phyloP scores from a whole-genome alignment of 2,329 filamentous ascomycete species.

The Exophiala xenobiotica region DNA sequence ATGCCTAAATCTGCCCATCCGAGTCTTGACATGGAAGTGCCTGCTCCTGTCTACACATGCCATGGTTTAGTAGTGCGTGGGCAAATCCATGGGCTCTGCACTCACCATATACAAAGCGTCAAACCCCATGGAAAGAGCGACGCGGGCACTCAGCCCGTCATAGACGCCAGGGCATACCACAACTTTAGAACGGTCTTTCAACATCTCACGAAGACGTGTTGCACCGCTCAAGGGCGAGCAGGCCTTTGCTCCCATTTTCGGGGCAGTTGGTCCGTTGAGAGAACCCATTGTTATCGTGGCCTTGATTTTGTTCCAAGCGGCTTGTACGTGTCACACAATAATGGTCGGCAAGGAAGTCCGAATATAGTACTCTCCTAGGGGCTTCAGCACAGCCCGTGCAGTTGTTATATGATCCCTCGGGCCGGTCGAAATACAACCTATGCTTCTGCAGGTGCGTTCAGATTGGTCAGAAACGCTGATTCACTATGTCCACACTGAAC shows the following conservation, averaged over 20 bases:
- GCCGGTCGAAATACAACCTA: too few relatives aligned
- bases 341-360: neutral
- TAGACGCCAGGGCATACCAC: slow-evolving; percentile 52
- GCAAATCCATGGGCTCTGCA: neutral
- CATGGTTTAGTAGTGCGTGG: neutral
- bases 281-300: slow-evolving; percentile 6
- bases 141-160: slow-evolving; percentile 51
- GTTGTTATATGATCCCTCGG: neutral
- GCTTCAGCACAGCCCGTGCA: neutral
- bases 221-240: slow-evolving; percentile 21
- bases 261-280: neutral
- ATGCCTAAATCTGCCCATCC: slow-evolving; percentile 41
- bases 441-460: neutral
- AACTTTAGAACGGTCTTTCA: slow-evolving; percentile 39
- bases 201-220: slow-evolving; percentile 33
- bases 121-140: slow-evolving; percentile 51
- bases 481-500: neutral
- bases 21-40: neutral
- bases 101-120: slow-evolving; percentile 50
- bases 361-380: neutral
- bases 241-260: slow-evolving; percentile 2
- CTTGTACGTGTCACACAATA: neutral
- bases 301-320: neutral
- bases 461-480: neutral
- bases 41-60: slow-evolving; percentile 7